Base-by-base conservation (phyloP, 306 rosid species). In the Cucumis cinereus region DNA sequence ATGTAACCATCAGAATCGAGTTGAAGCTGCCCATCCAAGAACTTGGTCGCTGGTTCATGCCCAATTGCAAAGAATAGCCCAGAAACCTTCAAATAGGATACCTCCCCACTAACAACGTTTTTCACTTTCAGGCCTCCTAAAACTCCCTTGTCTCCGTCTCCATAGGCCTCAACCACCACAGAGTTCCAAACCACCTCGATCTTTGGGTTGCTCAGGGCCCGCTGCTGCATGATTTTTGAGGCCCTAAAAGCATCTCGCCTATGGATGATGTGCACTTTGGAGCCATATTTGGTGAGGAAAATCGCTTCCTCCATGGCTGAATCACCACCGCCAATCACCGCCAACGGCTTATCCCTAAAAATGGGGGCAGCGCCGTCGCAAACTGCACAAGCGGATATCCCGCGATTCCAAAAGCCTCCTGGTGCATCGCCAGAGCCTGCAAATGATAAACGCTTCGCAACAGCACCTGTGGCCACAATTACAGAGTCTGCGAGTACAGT, bases 241-340 rank as follows among this genome's bases (percentile, higher is more conserved):
- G 97, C 97, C 81, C 96, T 80, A 63, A 93, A 89, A 0, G 84
- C 1, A 56, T 93, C 97, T 80, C 96, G 84, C 28, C 97, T 70
- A 41, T 89, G 97, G 45, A 93, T 89, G 56, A 93, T 88, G 74
- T 85, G 80, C 11, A 93, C 98, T 26, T 85, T 85, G 8, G 90
- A 89, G 10, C 90, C 97, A 36, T 86, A 93, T 80, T 91, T 93
- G 4, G 98, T 91, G 22, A 93, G 87, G 66, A 91, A 93, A 8
- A 80, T 91, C 0, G 97, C 97, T 66, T 93, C 98, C 76, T 91
- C 98, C 97, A 89, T 91, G 2, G 98, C 93, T 17, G 98, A 89
- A 59, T 93, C 97, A 0, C 98, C 97, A 0, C 98, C 98, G 0
- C 98, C 96, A 43, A 93, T 84, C 62, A 93, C 96, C 8, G 86